A percentile compares a stretch with the other conserved stretches of the same genome.
Evolutionary conservation across 164 flowering plant species (phyloP).

Genomic region (Tetrastigma voinierianum): DNA sequence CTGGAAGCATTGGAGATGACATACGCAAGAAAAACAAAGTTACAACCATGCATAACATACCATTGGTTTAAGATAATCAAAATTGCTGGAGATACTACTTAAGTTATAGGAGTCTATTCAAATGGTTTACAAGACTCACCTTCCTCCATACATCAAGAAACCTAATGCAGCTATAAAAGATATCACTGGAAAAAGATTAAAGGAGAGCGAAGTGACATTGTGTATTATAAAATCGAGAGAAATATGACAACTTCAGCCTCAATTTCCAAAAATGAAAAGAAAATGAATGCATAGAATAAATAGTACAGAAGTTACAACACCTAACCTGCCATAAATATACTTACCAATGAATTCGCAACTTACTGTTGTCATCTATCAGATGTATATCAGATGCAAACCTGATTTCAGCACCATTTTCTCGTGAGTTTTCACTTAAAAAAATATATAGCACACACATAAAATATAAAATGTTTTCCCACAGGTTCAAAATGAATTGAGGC

Average conservation of each 20-base stretch:
- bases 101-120: neutral
- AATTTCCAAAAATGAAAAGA: neutral
- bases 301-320: slow-evolving; percentile 3
- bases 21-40: neutral
- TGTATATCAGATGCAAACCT: slow-evolving; percentile 85
- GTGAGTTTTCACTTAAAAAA: neutral
- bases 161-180: slow-evolving; percentile 85
- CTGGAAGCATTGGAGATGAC: slow-evolving; percentile 30
- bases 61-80: neutral
- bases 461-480: neutral
- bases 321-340: slow-evolving; percentile 88
- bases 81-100: neutral
- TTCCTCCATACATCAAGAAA: slow-evolving; percentile 89
- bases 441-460: neutral
- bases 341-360: slow-evolving; percentile 66
- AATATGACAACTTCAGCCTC: neutral
- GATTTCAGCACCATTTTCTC: slow-evolving; percentile 14
- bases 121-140: slow-evolving; percentile 38
- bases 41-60: neutral
- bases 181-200: slow-evolving; percentile 52
- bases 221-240: slow-evolving; percentile 1
- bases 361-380: slow-evolving; percentile 75
- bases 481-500: neutral
- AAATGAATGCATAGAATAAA: neutral
- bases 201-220: slow-evolving; percentile 7